Evolutionary conservation across 129 eudicot species (phyloP).

Genomic region (Artemisia argyi): DNA sequence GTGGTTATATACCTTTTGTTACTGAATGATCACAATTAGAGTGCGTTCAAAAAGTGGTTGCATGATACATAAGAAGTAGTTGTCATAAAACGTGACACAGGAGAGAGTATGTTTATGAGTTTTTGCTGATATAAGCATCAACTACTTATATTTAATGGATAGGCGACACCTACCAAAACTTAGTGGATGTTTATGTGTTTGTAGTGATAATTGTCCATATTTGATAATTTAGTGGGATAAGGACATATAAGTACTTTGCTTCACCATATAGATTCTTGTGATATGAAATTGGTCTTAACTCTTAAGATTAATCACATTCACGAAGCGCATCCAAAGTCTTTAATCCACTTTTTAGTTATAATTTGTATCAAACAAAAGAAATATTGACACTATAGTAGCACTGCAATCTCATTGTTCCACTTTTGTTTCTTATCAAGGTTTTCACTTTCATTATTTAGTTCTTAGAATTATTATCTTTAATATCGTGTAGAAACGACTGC

Average conservation of each 20-base stretch:
- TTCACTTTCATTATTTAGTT: background rate
- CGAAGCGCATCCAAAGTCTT: background rate
- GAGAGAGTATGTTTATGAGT: background rate
- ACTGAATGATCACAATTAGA: background rate
- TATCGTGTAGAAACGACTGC: slow-evolving; percentile 53
- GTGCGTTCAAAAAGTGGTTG: background rate
- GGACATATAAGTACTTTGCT: background rate
- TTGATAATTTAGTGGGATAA: background rate
- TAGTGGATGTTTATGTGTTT: background rate
- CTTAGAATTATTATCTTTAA: background rate
- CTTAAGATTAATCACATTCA: background rate
- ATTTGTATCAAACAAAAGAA: background rate
- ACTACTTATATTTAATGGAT: no score
- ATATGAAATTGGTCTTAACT: background rate
- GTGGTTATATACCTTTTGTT: background rate
- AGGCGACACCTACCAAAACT: no score
- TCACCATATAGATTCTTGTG: background rate
- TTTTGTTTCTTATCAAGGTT: background rate
- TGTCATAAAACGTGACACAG: no score
- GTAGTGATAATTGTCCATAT: background rate
- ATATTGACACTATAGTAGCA: slow-evolving; percentile 16
- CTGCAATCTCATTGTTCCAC: no score
- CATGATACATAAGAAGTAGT: no score
- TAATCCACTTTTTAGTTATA: background rate
- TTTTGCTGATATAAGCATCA: background rate